Base-by-base conservation (phyloP, 1,284 basidiomycete genomes). In the Xanthoconium separans region DNA sequence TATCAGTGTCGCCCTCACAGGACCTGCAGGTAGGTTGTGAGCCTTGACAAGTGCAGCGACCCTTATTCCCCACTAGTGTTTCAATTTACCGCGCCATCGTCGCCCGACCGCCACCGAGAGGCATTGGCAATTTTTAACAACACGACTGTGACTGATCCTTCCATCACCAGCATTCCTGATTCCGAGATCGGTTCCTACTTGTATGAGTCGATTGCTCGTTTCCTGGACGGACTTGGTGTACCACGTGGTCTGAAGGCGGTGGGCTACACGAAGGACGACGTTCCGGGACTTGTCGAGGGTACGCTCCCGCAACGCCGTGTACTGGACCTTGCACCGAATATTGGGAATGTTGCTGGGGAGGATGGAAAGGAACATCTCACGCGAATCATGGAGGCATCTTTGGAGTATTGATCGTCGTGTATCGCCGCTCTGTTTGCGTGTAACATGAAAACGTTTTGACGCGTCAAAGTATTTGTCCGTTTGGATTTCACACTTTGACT, bases 71-170 rank as follows among this genome's bases (percentile, higher is more conserved):
- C 30, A 18, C 53, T 67, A 79, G 94, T 97, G 43, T 97, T 97
- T 80, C 83, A 90, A 66, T 97, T 95, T 74, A 97, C 95, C 6
- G 87, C 95, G 0, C 93, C 95, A 6, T 95, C 93, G 3, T 86
- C 91, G 0, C 94, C 95, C 3, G 84, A 89, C 54, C 87, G 95
- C 49, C 95, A 98, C 73, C 87, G 95, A 44, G 87, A 93, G 70
- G 92, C 89, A 2, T 82, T 95, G 11, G 85, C 88, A 1, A 86
- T 97, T 64, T 98, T 98, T 77, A 82, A 79, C 47, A 75, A 78
- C 52, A 85, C 84, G 2, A 82, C 81, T 9, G 67, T 79, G 18
- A 77, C 82, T 29, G 89, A 91, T 64, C 79, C 86, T 22, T 83
- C 85, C 15, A 84, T 94, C 60, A 76, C 79, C 12, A 81, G 83